These are phyloP conservation scores for Komagataella pastoris DNA, from an alignment of 805 yeast species.

Conservation along the genomic window DNA sequence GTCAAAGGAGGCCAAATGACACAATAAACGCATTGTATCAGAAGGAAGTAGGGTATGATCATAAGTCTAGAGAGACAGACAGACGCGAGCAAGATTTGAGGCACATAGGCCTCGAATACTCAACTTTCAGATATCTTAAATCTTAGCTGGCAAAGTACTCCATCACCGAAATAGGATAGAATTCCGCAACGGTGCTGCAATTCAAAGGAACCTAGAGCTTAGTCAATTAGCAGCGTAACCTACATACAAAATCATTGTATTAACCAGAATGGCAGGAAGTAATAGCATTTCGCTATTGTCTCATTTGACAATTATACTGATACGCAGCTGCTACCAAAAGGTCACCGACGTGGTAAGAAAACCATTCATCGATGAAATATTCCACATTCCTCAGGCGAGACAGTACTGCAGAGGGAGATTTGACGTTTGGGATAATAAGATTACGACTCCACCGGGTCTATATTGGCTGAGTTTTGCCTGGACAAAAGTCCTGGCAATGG, in stretches of 20 bases:
- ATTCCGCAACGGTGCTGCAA: background rate
- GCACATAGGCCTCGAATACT: background rate
- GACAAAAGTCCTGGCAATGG: constrained; percentile 23
- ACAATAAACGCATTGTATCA: background rate
- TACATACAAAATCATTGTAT: background rate
- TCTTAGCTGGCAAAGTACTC: background rate
- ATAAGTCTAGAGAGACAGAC: background rate
- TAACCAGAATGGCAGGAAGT: background rate
- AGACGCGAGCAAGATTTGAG: background rate
- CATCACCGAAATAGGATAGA: background rate
- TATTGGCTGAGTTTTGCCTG: constrained; percentile 36
- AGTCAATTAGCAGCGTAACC: background rate
- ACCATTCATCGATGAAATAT: constrained; percentile 51
- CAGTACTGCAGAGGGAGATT: constrained; percentile 51
- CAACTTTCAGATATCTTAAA: background rate
- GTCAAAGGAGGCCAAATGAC: constrained; percentile 19
- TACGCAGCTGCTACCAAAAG: background rate
- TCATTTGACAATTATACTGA: background rate
- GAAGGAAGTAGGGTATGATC: background rate
- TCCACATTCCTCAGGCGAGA: constrained; percentile 74
- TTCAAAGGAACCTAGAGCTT: background rate
- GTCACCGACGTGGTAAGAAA: background rate
- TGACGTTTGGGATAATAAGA: constrained; percentile 70
- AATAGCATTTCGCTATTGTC: background rate
- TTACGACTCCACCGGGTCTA: constrained; percentile 95